phyloP scores from a whole-genome alignment of 164 flowering plant species.

The Sedum album region DNA sequence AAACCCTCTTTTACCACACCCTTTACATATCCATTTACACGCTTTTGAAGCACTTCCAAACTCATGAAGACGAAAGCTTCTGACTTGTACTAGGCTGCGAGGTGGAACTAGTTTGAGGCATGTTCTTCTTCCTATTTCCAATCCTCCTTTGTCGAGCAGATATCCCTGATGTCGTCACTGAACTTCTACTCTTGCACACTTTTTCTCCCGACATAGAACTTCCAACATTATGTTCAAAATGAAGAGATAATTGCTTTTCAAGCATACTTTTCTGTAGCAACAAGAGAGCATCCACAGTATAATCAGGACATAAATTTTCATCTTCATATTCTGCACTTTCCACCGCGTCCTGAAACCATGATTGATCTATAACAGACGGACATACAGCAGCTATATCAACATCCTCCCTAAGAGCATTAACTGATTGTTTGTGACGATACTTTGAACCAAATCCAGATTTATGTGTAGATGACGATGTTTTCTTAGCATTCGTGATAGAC shows the following conservation, averaged over 20 bases:
- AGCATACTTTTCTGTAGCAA: conserved; percentile 85
- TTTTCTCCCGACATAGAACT: conserved; percentile 18
- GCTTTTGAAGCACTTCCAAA: conserved; percentile 58
- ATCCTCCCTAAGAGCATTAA: conserved; percentile 61
- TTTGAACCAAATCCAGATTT: conserved; percentile 34
- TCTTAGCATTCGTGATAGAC: conserved; percentile 31
- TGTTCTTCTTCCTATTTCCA: conserved; percentile 28
- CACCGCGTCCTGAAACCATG: conserved; percentile 19
- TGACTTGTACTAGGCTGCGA: conserved; percentile 17
- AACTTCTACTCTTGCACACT: conserved; percentile 20
- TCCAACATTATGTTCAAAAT: conserved; percentile 31
- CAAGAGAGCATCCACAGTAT: conserved; percentile 66
- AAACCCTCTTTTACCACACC: conserved; percentile 57
- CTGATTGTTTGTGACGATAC: conserved; percentile 24
- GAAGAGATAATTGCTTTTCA: conserved; percentile 84
- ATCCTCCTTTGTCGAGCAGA: conserved; percentile 75
- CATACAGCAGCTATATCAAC: conserved; percentile 30
- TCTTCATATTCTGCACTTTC: conserved; percentile 28
- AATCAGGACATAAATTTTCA: conserved; percentile 23
- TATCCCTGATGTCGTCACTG: conserved; percentile 61
- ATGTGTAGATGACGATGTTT: conserved; percentile 36
- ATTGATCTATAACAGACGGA: conserved; percentile 23
- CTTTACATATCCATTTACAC: conserved; percentile 57
- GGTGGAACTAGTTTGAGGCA: conserved; percentile 14
- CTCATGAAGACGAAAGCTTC: conserved; percentile 32